Base-by-base conservation (phyloP, 1,284 basidiomycete genomes). In the Pseudozyma flocculosa region DNA sequence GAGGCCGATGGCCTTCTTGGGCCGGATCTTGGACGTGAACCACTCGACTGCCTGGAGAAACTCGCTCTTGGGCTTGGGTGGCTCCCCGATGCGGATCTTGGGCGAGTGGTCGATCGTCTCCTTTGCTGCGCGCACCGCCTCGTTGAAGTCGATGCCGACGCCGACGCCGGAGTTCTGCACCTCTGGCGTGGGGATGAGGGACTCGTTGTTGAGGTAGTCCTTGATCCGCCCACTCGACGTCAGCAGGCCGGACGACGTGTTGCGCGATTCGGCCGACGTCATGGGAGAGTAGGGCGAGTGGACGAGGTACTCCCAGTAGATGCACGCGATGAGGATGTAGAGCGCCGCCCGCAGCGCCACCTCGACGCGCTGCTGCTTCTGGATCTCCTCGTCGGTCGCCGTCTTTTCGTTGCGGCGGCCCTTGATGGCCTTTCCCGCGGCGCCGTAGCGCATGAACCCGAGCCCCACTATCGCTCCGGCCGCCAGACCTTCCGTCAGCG, bases 241-340 rank as follows among this genome's bases (percentile, higher is more conserved):
- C 5, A 60, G 34, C 43, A 64, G 54, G 10, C 61, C 57, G 1
- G 50, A 53, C 4, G 50, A 48, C 13, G 53, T 60, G 4, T 54
- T 30, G 9, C 50, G 18, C 1, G 61, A 53, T 11, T 55, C 37
- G n/a, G 60, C 40, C 34, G 50, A 47, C 4, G 48, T 36, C 19
- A 60, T 49, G 19, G 61, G 61, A 3, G 53, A 56, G 45, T 56
- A 64, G 17, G 60, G 56, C 29, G 56, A 60, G 43, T 64, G 61
- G 4, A 60, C 54, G 9, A 64, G 54, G 37, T 64, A 64, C 32
- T 64, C 61, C 56, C 61, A 64, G 17, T 56, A 21, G 18, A 64
- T 55, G n/a, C 53, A 46, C 1, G 17, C 61, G 0, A 43, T 10
- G 32, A 64, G 60, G 34, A 60, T 17, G 41, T 64, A 64, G 19